Percentiles rank a stretch among this genome's conserved stretches.
Conservation (phyloP, 2,329 filamentous ascomycete genomes). For the Diplodia mutila region DNA sequence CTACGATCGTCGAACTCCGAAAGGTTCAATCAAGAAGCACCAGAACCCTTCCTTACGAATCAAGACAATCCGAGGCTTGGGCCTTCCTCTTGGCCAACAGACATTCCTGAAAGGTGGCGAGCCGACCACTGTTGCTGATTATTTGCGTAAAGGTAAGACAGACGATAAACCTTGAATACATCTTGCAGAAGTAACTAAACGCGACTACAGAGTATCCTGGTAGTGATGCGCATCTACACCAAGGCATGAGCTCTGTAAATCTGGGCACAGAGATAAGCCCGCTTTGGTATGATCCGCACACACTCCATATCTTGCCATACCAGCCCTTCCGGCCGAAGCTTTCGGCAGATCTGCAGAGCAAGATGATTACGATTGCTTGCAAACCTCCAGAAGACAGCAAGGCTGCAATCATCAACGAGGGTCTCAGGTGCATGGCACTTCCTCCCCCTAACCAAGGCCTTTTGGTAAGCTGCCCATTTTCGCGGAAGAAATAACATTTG, state of each 20-base stretch:
- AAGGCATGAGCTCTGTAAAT: not conserved
- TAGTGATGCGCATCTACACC: fast-evolving
- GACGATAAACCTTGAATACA: too few species aligned
- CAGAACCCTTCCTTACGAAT: not conserved
- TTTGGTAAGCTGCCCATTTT: not conserved
- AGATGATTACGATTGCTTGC: not conserved
- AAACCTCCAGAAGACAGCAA: not conserved
- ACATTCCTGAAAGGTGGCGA: not conserved
- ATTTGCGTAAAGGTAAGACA: not conserved
- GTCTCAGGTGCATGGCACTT: not conserved
- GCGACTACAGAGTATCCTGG: not conserved
- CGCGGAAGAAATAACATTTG: too few species aligned
- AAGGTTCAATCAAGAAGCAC: too few species aligned
- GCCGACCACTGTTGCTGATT: not conserved
- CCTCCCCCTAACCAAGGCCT: not conserved
- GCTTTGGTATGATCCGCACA: not conserved
- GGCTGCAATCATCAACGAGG: not conserved
- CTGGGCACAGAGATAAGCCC: not conserved
- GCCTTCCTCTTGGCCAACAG: not conserved
- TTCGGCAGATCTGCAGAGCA: not conserved
- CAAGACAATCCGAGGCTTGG: not conserved
- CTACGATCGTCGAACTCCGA: too few species aligned
- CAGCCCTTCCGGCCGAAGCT: not conserved
- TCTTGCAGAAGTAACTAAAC: not conserved
- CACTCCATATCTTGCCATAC: not conserved